Percentiles rank a stretch among this genome's conserved stretches.
These are phyloP conservation scores for Coemansia umbellata DNA, from an alignment of 192 early-diverging fungal genomes.

Conservation along the genomic window DNA sequence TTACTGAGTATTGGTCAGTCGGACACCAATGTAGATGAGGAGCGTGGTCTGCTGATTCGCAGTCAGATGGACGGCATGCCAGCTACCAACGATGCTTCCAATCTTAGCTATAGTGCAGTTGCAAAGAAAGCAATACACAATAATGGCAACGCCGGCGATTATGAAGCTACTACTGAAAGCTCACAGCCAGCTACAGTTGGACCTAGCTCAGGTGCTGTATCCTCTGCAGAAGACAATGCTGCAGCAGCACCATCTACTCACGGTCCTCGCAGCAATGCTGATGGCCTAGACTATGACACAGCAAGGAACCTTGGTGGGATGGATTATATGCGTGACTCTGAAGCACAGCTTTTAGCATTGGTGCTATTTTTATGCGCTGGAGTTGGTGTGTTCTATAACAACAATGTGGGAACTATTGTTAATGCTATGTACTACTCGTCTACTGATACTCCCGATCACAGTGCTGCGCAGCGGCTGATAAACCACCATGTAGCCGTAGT, in stretches of 20 bases:
- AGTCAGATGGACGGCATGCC: neutral
- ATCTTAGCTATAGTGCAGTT: slow-evolving; percentile 11
- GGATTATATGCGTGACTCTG: slow-evolving; percentile 40
- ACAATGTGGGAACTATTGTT: slow-evolving; percentile 52
- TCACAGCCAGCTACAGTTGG: neutral
- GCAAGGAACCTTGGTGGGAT: slow-evolving; percentile 46
- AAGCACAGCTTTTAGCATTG: slow-evolving; percentile 46
- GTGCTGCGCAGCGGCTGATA: slow-evolving; percentile 46
- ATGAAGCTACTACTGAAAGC: neutral
- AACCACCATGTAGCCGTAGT: slow-evolving; percentile 49
- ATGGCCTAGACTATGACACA: slow-evolving; percentile 48
- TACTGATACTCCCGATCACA: slow-evolving; percentile 10
- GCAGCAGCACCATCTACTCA: neutral
- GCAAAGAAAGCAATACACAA: neutral
- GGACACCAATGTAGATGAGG: slow-evolving; percentile 12
- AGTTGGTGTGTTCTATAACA: slow-evolving; percentile 52
- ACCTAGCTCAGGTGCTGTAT: neutral
- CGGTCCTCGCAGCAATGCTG: slow-evolving; percentile 5
- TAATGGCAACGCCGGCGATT: neutral
- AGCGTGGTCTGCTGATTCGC: slow-evolving; percentile 15
- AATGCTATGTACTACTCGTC: slow-evolving; percentile 51
- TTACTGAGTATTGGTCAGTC: slow-evolving; percentile 6
- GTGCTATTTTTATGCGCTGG: slow-evolving; percentile 49
- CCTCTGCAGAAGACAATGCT: neutral
- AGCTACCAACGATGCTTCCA: neutral